A percentile compares a stretch with the other conserved stretches of the same genome.
These are phyloP conservation scores for Rhizoclosmatium globosum DNA, from an alignment of 192 early-diverging fungal species.

Conservation along the genomic window DNA sequence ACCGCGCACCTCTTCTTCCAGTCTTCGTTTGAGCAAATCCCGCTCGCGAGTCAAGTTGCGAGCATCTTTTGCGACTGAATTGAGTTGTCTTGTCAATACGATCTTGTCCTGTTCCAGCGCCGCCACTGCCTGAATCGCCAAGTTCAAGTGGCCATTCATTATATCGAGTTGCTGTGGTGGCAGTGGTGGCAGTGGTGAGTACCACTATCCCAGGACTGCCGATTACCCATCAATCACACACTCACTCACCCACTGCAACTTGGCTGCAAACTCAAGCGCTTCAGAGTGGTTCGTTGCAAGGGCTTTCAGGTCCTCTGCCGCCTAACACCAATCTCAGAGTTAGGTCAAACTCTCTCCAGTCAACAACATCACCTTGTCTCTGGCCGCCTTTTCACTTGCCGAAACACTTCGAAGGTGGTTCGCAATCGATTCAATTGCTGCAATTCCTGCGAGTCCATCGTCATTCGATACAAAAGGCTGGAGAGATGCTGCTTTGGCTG, in stretches of 20 bases:
- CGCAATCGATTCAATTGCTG: background rate
- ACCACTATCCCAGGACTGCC: too few relatives aligned
- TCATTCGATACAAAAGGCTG: background rate
- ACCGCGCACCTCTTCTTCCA: slow-evolving; percentile 10
- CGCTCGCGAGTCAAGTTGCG: background rate
- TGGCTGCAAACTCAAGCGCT: background rate
- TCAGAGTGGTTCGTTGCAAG: background rate
- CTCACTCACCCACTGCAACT: background rate
- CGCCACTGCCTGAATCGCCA: background rate
- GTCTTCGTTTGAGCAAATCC: background rate
- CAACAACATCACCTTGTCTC: background rate
- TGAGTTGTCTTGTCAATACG: background rate
- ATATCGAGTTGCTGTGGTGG: slow-evolving; percentile 5
- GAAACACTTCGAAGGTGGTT: background rate
- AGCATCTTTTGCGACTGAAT: background rate
- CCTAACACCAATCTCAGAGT: background rate
- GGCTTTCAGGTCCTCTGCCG: background rate
- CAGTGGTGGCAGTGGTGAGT: background rate
- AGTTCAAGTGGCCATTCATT: background rate
- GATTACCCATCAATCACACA: background rate
- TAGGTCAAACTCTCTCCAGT: background rate
- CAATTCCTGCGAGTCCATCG: background rate
- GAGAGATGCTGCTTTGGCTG: background rate
- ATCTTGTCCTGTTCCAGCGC: slow-evolving; percentile 1
- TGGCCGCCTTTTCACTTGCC: background rate